Conservation (phyloP, 306 rosid genomes). For the Vigna mungo region DNA sequence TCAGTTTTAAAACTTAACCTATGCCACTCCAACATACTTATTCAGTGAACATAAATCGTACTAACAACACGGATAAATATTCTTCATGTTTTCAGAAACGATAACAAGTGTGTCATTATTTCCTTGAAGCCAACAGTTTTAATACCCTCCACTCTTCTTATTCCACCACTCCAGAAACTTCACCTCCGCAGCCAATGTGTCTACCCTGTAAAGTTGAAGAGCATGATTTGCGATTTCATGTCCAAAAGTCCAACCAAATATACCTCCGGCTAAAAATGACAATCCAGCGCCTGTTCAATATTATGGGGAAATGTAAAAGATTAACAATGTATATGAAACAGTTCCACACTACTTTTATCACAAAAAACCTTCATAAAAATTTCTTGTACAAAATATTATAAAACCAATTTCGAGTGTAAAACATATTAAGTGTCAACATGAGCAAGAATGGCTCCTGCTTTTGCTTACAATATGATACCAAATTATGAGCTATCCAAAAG, state of each 20-base stretch:
- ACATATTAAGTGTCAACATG: background rate
- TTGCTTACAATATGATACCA: slow-evolving; percentile 16
- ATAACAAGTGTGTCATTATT: slow-evolving; percentile 27
- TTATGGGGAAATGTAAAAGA: background rate
- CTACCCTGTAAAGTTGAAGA: slow-evolving; percentile 84
- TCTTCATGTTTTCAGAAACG: slow-evolving; percentile 46
- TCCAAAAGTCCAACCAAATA: slow-evolving; percentile 59
- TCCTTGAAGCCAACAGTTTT: slow-evolving; percentile 38
- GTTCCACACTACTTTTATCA: background rate
- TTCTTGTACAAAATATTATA: slow-evolving; percentile 2
- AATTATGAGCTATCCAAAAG: slow-evolving; percentile 24
- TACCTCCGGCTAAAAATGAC: slow-evolving; percentile 78
- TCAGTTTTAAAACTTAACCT: slow-evolving; percentile 32
- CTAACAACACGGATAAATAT: slow-evolving; percentile 39
- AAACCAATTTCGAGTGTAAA: slow-evolving; percentile 14
- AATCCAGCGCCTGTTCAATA: slow-evolving; percentile 73
- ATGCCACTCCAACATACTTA: slow-evolving; percentile 39
- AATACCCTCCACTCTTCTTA: slow-evolving; percentile 58
- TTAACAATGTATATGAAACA: slow-evolving; percentile 32
- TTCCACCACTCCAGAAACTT: slow-evolving; percentile 94
- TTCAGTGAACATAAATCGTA: slow-evolving; percentile 48
- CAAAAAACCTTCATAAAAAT: slow-evolving; percentile 20
- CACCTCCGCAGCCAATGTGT: slow-evolving; percentile 71
- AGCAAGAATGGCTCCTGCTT: slow-evolving; percentile 9
- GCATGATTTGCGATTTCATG: slow-evolving; percentile 78